phyloP scores from a whole-genome alignment of 1,284 basidiomycete species.

The Cryptococcus sp. region DNA sequence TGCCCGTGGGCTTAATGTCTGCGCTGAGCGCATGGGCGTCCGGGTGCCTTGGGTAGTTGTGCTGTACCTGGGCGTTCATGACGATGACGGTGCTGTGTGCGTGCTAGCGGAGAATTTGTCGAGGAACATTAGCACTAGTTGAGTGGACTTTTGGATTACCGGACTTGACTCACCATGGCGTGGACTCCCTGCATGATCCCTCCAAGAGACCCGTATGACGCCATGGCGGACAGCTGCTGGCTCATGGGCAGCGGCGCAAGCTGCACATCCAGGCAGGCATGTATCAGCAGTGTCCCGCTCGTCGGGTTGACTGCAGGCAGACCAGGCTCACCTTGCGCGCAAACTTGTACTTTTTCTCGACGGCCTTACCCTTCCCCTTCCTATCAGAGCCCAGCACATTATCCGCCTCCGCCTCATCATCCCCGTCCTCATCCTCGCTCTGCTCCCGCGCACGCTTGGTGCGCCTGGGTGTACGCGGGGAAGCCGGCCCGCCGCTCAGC shows the following conservation, averaged over 20 bases:
- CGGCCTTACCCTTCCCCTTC: slow-evolving; percentile 6
- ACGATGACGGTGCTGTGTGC: slow-evolving; percentile 11
- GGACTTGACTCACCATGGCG: not conserved
- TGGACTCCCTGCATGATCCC: not conserved
- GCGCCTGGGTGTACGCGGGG: not conserved
- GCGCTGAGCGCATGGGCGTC: no score
- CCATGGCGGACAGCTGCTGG: no score
- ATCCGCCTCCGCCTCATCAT: slow-evolving; percentile 17
- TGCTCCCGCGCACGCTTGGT: slow-evolving; percentile 2
- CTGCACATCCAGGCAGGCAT: not conserved
- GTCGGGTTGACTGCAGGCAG: not conserved
- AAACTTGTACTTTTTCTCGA: not conserved
- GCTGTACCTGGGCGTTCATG: slow-evolving; percentile 5
- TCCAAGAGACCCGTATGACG: not conserved
- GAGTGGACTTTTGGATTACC: no score
- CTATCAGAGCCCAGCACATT: slow-evolving; percentile 3
- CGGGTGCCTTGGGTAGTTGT: no score
- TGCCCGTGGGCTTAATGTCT: no score
- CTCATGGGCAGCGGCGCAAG: not conserved
- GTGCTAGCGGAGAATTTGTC: slow-evolving; percentile 3
- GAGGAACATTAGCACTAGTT: no score
- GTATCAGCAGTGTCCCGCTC: not conserved
- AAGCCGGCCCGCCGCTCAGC: not conserved
- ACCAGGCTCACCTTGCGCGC: slow-evolving; percentile 7
- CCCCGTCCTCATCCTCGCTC: slow-evolving; percentile 10